These are phyloP conservation scores for Fusarium solani-melongenae DNA, from an alignment of 2,329 filamentous ascomycete species.

Conservation along the genomic window DNA sequence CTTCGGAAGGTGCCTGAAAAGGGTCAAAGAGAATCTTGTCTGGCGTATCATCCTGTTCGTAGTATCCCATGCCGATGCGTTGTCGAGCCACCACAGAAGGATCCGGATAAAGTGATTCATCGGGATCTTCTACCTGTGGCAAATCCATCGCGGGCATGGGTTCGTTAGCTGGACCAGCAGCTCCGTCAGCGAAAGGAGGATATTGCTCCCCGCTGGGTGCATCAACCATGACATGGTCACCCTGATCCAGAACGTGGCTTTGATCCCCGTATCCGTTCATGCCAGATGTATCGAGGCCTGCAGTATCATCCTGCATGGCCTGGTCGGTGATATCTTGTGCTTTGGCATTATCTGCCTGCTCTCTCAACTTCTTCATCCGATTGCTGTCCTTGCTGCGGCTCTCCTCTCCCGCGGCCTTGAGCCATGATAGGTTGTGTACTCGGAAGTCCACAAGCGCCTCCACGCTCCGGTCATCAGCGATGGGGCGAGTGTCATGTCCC, in stretches of 20 bases:
- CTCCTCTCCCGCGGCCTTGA: slow-evolving; percentile 71
- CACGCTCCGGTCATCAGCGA: slow-evolving; percentile 91
- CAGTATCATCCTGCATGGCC: slow-evolving; percentile 31
- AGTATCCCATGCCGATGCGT: slow-evolving; percentile 70
- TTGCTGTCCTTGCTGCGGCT: slow-evolving; percentile 67
- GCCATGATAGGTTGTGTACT: slow-evolving; percentile 86
- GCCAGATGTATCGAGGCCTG: slow-evolving; percentile 11
- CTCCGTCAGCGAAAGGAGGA: slow-evolving; percentile 19
- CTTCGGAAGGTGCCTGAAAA: slow-evolving; percentile 64
- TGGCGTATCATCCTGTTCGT: slow-evolving; percentile 67
- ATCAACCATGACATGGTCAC: slow-evolving; percentile 16
- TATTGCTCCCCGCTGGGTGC: slow-evolving; percentile 9
- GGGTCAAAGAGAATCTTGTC: slow-evolving; percentile 70
- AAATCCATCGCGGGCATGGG: slow-evolving; percentile 9
- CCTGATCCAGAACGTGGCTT: slow-evolving; percentile 47
- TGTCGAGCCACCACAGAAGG: slow-evolving; percentile 59
- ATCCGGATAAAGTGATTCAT: slow-evolving; percentile 59
- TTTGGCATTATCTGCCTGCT: slow-evolving; percentile 68
- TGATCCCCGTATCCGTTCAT: slow-evolving; percentile 46
- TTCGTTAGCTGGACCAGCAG: slow-evolving; percentile 1
- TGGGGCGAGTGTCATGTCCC: slow-evolving; percentile 89
- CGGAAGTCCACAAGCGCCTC: slow-evolving; percentile 93
- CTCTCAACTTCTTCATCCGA: slow-evolving; percentile 66
- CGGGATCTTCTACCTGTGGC: slow-evolving; percentile 44
- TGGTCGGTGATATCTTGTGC: slow-evolving; percentile 57